These are phyloP conservation scores for Tolypocladium cylindrosporum DNA, from an alignment of 2,329 filamentous ascomycete species.

Conservation along the genomic window DNA sequence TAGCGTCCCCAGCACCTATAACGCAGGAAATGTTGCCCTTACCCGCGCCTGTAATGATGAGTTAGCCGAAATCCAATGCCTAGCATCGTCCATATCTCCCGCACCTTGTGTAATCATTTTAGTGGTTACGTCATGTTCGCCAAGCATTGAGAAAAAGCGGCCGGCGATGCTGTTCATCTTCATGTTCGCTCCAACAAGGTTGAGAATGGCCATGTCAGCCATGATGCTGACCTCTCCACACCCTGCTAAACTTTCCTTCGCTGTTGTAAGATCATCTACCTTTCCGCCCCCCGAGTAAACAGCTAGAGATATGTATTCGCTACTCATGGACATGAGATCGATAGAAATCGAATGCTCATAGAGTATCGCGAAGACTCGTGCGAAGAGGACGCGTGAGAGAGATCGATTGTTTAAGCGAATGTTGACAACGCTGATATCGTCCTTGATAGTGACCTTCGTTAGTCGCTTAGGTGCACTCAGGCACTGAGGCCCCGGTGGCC, in stretches of 20 bases:
- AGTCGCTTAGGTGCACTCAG: conserved; percentile 58
- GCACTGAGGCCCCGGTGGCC: conserved; percentile 23
- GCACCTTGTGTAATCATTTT: conserved; percentile 99
- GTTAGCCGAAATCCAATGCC: neutral
- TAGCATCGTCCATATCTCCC: neutral
- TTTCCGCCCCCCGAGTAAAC: conserved; percentile 68
- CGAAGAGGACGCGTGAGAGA: conserved; percentile 91
- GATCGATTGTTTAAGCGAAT: conserved; percentile 97
- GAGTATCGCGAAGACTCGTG: conserved; percentile 83
- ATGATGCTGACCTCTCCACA: conserved; percentile 88
- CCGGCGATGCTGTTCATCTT: conserved; percentile 94
- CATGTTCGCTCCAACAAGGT: conserved; percentile 88
- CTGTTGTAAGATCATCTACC: conserved; percentile 53
- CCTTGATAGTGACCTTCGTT: conserved; percentile 93
- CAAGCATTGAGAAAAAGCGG: conserved; percentile 88
- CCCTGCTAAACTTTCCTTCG: conserved; percentile 61
- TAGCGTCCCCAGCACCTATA: conserved; percentile 82
- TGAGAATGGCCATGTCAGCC: conserved; percentile 88
- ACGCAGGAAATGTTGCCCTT: conserved; percentile 99
- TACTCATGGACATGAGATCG: conserved; percentile 90
- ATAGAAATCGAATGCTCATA: conserved; percentile 82
- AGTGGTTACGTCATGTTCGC: conserved; percentile 89
- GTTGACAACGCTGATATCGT: conserved; percentile 93
- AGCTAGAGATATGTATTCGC: conserved; percentile 96
- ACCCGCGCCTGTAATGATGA: conserved; percentile 60